Percentiles rank a stretch among this genome's conserved stretches.
Conservation (phyloP, 2,329 filamentous ascomycete genomes). For the Penicillium sp. region DNA sequence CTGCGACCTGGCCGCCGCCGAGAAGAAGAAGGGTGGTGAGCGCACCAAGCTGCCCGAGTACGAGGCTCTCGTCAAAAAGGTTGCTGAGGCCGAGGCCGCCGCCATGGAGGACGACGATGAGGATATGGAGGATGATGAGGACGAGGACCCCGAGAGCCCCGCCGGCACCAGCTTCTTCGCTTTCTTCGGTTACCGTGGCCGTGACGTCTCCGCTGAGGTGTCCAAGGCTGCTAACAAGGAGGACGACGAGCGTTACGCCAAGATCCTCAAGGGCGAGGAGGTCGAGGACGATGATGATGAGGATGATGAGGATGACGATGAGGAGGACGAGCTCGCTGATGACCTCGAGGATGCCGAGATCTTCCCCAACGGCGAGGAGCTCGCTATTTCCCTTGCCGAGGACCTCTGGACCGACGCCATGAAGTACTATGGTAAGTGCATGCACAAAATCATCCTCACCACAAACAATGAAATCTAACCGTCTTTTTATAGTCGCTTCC, state of each 20-base stretch:
- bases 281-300: constrained; percentile 45
- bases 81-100: constrained; percentile 38
- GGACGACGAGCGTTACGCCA: constrained; percentile 62
- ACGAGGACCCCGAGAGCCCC: constrained; percentile 55
- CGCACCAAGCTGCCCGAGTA: constrained; percentile 58
- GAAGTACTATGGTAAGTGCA: constrained; percentile 84
- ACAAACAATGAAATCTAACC: constrained; percentile 40
- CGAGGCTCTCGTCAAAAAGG: constrained; percentile 58
- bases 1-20: constrained; percentile 69
- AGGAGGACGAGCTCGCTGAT: constrained; percentile 64
- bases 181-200: constrained; percentile 81
- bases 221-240: constrained; percentile 64
- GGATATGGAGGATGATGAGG: constrained; percentile 41
- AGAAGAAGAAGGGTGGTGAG: constrained; percentile 54
- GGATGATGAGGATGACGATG: constrained; percentile 50
- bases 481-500: constrained; percentile 63
- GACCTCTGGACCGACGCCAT: constrained; percentile 88
- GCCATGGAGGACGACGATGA: constrained; percentile 42
- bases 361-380: constrained; percentile 82
- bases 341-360: constrained; percentile 76
- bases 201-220: constrained; percentile 74
- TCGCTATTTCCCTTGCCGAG: constrained; percentile 80
- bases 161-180: constrained; percentile 80
- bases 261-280: constrained; percentile 55
- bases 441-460: neutral